phyloP scores from a whole-genome alignment of 139 green algal species.

The Chlorella sp. region DNA sequence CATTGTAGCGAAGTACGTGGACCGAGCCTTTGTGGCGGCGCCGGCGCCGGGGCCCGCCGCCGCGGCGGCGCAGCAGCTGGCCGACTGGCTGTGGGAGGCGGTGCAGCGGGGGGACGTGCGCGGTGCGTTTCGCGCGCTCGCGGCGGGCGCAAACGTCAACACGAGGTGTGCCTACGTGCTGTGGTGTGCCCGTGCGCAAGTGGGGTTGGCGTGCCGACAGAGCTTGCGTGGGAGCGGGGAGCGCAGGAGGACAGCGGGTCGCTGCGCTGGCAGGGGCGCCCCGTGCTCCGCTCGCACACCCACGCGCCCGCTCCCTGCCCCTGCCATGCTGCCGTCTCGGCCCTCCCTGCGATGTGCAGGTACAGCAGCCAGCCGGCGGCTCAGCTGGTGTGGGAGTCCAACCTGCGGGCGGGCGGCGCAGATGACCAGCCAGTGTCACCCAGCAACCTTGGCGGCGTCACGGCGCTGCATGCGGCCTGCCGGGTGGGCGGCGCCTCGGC shows the following conservation, averaged over 20 bases:
- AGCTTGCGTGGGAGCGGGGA: too few relatives aligned
- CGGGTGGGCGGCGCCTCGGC: neutral
- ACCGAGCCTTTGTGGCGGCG: conserved; percentile 4
- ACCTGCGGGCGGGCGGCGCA: conserved; percentile 16
- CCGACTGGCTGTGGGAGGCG: conserved; percentile 28
- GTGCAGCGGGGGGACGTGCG: conserved; percentile 23
- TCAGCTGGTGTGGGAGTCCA: conserved; percentile 23
- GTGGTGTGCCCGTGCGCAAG: too few relatives aligned
- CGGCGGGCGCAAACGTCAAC: too few relatives aligned
- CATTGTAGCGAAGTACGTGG: conserved; percentile 37
- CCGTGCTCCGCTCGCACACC: too few relatives aligned
- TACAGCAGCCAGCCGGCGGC: conserved; percentile 18
- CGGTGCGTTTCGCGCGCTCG: too few relatives aligned
- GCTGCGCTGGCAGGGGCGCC: too few relatives aligned
- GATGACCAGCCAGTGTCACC: conserved; percentile 28
- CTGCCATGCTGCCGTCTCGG: too few relatives aligned
- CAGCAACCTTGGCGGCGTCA: conserved; percentile 24
- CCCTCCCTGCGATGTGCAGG: too few relatives aligned
- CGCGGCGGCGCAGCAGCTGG: neutral
- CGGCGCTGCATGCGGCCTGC: conserved; percentile 28
- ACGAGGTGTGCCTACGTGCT: too few relatives aligned
- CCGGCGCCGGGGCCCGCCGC: neutral
- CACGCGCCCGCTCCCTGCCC: too few relatives aligned
- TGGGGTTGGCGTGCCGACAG: too few relatives aligned
- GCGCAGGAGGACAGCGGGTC: too few relatives aligned